Evolutionary conservation across 768 basidiomycete genomes (phyloP), one percentile per base, ranked within the genome.

Genomic region (Fistulinella prunicolor): DNA sequence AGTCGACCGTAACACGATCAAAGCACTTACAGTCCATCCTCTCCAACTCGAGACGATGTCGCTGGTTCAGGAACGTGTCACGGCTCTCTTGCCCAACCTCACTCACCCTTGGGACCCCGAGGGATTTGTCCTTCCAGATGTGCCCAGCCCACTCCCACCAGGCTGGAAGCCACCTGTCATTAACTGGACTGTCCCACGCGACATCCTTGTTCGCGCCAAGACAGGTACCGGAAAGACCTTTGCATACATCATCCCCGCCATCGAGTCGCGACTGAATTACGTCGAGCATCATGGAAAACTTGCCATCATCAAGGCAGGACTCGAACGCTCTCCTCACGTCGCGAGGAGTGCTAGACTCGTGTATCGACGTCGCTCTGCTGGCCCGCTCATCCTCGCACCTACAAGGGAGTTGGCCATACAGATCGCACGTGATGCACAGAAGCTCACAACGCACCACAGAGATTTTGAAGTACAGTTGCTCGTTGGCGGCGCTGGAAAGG

Each of bases 201-300:
- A 97, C 64, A 66, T 94, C 20, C 74, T 95, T 38, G 90, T 94
- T 47, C 85, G 89, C 62, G 88, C 92, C 5, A 87, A 84, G 64
- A 92, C 92, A 0, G 90, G 92, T 23, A 92, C 91, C 0, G 92
- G 90, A 26, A 95, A 94, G 69, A 94, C 91, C 0, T 70, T 93
- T 28, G 90, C 82, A 0, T 95, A 94, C 73, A 80, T 96, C 46
- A 76, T 95, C 17, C 91, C 91, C 9, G 89, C 89, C 6, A 77
- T 94, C 52, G 89, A 94, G 60, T 76, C 84, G 3, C 83, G 94
- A 8, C 30, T 89, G 17, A 77, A 78, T 47, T 68, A 77, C 9
- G 65, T 93, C n/a, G 66, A 79, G 6, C 67, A 69, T 5, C 63
- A 73, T 35, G 72, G 70, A 20, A 60, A 70, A 41, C 68, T 73